A percentile compares a stretch with the other conserved stretches of the same genome.
These are phyloP conservation scores for Narthecium ossifragum DNA, from an alignment of 106 monocot species.

Conservation along the genomic window DNA sequence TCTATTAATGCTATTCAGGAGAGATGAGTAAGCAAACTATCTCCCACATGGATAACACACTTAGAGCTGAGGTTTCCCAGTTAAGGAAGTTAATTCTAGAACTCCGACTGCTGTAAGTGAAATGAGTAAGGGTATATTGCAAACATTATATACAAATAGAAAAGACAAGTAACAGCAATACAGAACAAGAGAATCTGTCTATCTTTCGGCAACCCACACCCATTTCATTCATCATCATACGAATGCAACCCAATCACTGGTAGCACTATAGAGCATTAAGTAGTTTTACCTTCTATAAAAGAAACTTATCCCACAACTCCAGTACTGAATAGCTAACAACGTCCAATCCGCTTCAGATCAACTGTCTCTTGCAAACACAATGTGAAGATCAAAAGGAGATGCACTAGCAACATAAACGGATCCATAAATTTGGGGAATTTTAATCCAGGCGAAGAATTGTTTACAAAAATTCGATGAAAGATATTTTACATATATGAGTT, in stretches of 20 bases:
- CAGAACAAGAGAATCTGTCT: background rate
- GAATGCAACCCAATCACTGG: background rate
- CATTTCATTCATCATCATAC: background rate
- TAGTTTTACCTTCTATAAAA: slow-evolving; percentile 1
- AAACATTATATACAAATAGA: background rate
- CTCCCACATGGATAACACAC: too few relatives aligned
- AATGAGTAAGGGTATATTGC: too few relatives aligned
- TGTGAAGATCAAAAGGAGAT: slow-evolving; percentile 63
- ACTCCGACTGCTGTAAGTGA: background rate
- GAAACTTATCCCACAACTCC: background rate
- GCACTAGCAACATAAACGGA: slow-evolving; percentile 17
- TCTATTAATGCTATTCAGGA: too few relatives aligned
- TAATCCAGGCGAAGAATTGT: slow-evolving; percentile 22
- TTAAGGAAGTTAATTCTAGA: background rate
- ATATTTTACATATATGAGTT: slow-evolving; percentile 51
- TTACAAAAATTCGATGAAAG: slow-evolving; percentile 32
- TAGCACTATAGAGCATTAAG: background rate
- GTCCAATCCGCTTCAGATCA: slow-evolving; percentile 33
- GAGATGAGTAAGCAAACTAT: too few relatives aligned
- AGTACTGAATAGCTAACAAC: slow-evolving; percentile 10
- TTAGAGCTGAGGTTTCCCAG: too few relatives aligned
- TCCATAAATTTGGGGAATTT: slow-evolving; percentile 24
- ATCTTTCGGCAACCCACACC: background rate
- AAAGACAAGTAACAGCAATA: background rate
- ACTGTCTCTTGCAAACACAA: slow-evolving; percentile 84